Base-by-base conservation (phyloP, 2,329 filamentous ascomycete species). In the Remersonia thermophila region DNA sequence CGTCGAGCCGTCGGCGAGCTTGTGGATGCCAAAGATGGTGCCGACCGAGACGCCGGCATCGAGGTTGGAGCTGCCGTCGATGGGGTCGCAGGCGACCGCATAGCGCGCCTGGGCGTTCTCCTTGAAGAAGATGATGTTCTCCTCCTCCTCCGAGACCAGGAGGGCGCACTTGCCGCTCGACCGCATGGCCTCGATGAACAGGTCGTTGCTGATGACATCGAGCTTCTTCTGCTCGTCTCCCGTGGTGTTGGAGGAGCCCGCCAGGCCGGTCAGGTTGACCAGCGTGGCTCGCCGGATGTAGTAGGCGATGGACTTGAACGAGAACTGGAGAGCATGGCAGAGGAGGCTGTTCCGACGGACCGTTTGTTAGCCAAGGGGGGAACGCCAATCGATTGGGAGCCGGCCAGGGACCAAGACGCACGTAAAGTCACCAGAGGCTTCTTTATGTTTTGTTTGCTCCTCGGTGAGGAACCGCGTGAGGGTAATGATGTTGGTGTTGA, bases 191-290 rank as follows among this genome's bases (percentile, higher is more conserved):
- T 84, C 80, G 55, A 98, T 83, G 67, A 98, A 98, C 52, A 98
- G 72, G 58, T 98, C 91, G 59, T 98, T 96, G 59, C 87, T 89
- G 57, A 98, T 96, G 41, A 98, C 89, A 58, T 98, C 91, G 44
- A 98, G 83, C 68, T 98, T 98, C 77, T 98, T 98, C 62, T 98
- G 91, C 59, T 96, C 91, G 61, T 98, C 91, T 47, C 91, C 91
- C 3, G 91, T 96, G 36, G 72, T 84, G 65, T 98, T 98, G 48
- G 86, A 84, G 42, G 89, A 91, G 41, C 91, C 91, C 44, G 91
- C 91, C 33, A 98, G 77, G 43, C 91, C 91, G 35, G 85, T 93
- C 43, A 98, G 76, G 69, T 94, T 94, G 66, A 96, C 89, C 47
- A 98, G 69, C 16, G 85, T 89, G 26, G 89, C 86, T 60, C 91